phyloP scores from a whole-genome alignment of 2,329 filamentous ascomycete genomes.

The Microsporum canis region DNA sequence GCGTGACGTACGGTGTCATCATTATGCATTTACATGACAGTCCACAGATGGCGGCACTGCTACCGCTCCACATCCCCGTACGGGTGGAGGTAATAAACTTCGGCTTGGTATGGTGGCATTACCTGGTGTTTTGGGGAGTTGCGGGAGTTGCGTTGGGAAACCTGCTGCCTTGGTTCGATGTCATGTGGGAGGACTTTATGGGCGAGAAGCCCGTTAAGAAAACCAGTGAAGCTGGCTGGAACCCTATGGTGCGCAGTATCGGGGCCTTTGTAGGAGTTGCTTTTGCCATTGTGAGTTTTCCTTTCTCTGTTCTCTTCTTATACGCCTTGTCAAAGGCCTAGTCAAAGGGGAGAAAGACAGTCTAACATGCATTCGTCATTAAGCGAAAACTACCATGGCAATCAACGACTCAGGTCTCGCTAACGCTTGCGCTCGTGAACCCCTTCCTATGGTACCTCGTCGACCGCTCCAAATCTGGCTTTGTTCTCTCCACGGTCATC shows the following conservation, averaged over 20 bases:
- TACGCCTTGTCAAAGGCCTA: no score
- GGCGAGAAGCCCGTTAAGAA: constrained; percentile 22
- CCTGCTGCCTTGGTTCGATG: constrained; percentile 73
- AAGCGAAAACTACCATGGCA: constrained; percentile 86
- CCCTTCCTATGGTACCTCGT: constrained; percentile 93
- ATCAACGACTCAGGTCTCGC: constrained; percentile 82
- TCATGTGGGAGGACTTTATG: constrained; percentile 53
- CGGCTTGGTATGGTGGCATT: constrained; percentile 44
- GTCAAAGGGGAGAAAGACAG: no score
- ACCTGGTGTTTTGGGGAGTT: constrained; percentile 70
- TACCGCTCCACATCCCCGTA: constrained; percentile 35
- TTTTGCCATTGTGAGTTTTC: constrained; percentile 63
- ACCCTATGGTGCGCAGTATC: constrained; percentile 56
- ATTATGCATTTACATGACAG: constrained; percentile 68
- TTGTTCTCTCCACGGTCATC: constrained; percentile 64
- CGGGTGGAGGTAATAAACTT: constrained; percentile 47
- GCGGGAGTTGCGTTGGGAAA: constrained; percentile 68
- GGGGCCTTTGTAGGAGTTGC: constrained; percentile 63
- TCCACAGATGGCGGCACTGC: constrained; percentile 39
- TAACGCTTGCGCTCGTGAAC: constrained; percentile 81
- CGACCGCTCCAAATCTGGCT: constrained; percentile 75
- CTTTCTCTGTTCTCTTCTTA: background rate
- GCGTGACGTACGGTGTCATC: constrained; percentile 69
- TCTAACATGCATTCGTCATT: constrained; percentile 6
- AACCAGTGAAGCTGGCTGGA: constrained; percentile 45